Conservation (phyloP, 306 rosid genomes). For the Aeschynomene evenia region DNA sequence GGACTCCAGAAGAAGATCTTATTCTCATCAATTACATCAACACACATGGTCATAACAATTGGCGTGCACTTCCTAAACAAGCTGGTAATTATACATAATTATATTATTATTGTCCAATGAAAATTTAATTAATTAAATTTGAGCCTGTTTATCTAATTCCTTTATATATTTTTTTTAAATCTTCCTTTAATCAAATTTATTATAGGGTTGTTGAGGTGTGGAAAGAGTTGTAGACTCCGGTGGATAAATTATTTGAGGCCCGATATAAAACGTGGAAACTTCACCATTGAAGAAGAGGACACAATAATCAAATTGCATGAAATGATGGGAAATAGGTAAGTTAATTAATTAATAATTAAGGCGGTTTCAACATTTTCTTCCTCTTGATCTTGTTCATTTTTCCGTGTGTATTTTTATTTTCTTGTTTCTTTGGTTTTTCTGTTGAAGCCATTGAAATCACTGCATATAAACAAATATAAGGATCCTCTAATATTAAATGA, state of each 20-base stretch:
- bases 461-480: no score
- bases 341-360: not conserved
- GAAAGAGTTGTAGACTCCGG: constrained; percentile 82
- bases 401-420: no score
- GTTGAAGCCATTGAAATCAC: not conserved
- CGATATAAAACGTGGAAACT: constrained; percentile 75
- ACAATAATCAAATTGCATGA: constrained; percentile 58
- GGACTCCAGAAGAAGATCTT: constrained; percentile 71
- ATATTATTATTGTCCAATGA: no score
- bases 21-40: constrained; percentile 55
- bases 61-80: constrained; percentile 78
- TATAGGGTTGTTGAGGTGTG: constrained; percentile 71
- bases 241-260: constrained; percentile 79
- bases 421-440: not conserved
- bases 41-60: constrained; percentile 61
- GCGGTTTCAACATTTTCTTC: not conserved
- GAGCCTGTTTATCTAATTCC: not conserved
- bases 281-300: constrained; percentile 63
- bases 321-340: constrained; percentile 65
- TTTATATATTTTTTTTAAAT: no score
- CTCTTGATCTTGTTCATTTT: not conserved
- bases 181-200: not conserved
- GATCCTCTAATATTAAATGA: not conserved
- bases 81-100: constrained; percentile 52
- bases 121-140: no score